Conservation (phyloP, 75 land plant genomes). For the Pseudotsuga menziesii region DNA sequence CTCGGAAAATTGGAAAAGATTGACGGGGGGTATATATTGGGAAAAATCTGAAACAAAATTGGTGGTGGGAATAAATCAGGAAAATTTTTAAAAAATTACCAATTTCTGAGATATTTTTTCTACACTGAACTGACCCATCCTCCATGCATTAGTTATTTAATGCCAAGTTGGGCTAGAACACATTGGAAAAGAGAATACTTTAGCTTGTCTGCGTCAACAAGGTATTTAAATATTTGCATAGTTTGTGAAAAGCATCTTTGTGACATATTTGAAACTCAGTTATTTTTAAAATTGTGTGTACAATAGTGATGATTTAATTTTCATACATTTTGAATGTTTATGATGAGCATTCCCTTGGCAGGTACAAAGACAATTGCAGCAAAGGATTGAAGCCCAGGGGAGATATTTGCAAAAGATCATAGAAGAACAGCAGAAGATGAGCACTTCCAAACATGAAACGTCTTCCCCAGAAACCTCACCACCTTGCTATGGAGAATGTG, state of each 20-base stretch:
- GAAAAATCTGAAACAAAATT: no score
- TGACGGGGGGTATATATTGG: no score
- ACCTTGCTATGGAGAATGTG: not conserved
- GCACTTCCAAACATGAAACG: constrained; percentile 7
- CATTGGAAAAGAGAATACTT: not conserved
- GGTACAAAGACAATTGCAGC: constrained; percentile 55
- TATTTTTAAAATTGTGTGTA: not conserved
- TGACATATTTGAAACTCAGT: not conserved
- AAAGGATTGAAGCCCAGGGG: constrained; percentile 56
- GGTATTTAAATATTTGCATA: not conserved
- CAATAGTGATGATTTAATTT: not conserved
- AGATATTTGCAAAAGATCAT: constrained; percentile 52
- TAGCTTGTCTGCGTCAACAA: not conserved
- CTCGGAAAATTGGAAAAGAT: no score
- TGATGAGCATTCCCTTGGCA: constrained; percentile 17
- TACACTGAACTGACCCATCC: no score
- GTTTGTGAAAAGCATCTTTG: not conserved
- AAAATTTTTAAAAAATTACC: no score
- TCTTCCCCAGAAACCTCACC: constrained; percentile 10
- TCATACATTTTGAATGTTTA: not conserved
- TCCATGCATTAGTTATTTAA: no score
- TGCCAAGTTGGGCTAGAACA: no score
- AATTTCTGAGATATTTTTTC: no score
- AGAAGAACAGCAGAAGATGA: constrained; percentile 47
- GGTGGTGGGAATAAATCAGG: no score